These are phyloP conservation scores for Allium cepa DNA, from an alignment of 106 monocot genomes.

Conservation along the genomic window DNA sequence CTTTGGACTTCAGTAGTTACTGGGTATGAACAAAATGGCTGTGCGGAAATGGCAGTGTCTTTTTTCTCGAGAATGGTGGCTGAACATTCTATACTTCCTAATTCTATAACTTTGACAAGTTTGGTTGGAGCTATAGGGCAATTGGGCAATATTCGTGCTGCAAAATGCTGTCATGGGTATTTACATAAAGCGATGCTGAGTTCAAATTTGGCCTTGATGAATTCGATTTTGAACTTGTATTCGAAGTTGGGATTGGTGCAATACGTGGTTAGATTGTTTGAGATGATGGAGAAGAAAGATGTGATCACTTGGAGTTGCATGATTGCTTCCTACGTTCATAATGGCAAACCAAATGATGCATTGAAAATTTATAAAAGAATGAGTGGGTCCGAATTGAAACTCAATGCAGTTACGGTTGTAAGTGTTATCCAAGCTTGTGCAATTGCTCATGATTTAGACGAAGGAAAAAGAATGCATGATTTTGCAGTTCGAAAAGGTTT, in stretches of 20 bases:
- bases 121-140: conserved; percentile 32
- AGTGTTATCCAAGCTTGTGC: conserved; percentile 52
- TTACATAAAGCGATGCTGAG: conserved; percentile 21
- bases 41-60: conserved; percentile 17
- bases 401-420: conserved; percentile 42
- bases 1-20: conserved; percentile 52
- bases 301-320: conserved; percentile 66
- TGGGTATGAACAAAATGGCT: conserved; percentile 45
- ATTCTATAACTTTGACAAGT: conserved; percentile 32
- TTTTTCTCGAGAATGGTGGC: conserved; percentile 42
- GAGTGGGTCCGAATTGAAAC: conserved; percentile 22
- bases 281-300: conserved; percentile 28
- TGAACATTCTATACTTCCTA: conserved; percentile 22
- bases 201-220: conserved; percentile 22
- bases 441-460: conserved; percentile 19
- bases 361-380: conserved; percentile 39
- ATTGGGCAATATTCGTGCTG: conserved; percentile 27
- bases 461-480: conserved; percentile 42
- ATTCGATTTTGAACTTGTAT: conserved; percentile 54
- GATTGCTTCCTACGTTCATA: conserved; percentile 34
- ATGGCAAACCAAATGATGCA: conserved; percentile 29
- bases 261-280: conserved; percentile 31
- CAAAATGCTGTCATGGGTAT: conserved; percentile 52
- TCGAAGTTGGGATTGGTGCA: conserved; percentile 28
- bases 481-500: conserved; percentile 29